Base-by-base conservation (phyloP, 2,329 filamentous ascomycete species). In the Ophiocordyceps robertsii region DNA sequence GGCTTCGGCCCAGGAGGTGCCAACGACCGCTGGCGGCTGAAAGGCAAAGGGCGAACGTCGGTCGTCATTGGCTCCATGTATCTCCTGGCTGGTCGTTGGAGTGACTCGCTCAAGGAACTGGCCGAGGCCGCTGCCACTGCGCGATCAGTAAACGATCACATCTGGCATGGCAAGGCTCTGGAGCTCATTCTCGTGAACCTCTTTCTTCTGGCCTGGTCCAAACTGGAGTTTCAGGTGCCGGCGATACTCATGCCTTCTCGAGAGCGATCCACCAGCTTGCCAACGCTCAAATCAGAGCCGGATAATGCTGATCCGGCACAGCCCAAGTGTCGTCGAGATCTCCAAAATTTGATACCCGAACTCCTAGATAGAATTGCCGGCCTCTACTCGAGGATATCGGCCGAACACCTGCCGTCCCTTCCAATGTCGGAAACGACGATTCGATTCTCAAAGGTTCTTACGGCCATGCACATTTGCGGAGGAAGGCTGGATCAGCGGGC, bases 151-250 rank as follows among this genome's bases (percentile, higher is more conserved):
- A 89, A 87, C 53, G 92, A 98, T 61, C 86, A 95, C 61, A 61
- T 96, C n/a, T 98, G 92, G 90, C 87, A 95, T 63, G 92, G 85
- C 16, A 96, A 96, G 62, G 89, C 87, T 1, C 69, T 98, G 17
- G 93, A 98, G 57, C 79, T 89, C 27, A 85, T 94, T 46, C 67
- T 92, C 38, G 72, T 94, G 24, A 87, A 83, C 55, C 72, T 96
- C 50, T 57, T 96, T 35, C 75, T 96, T 53, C 77, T 94, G 47
- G 84, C 80, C 29, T 95, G 88, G 84, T 76, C 82, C 31, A 83
- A 81, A 4, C 70, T 90, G 53, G 84, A 92, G 55, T 96, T 96
- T 53, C 74, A 81, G 53, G 73, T 92, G n/a, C 77, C 77, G 2
- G 59, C 66, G 10, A 61, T 81, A 14, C 74, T 76, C 47, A 66